Evolutionary conservation across 371 early-diverging fungal genomes (phyloP).

Genomic region (Syncephalis plumigaleata): DNA sequence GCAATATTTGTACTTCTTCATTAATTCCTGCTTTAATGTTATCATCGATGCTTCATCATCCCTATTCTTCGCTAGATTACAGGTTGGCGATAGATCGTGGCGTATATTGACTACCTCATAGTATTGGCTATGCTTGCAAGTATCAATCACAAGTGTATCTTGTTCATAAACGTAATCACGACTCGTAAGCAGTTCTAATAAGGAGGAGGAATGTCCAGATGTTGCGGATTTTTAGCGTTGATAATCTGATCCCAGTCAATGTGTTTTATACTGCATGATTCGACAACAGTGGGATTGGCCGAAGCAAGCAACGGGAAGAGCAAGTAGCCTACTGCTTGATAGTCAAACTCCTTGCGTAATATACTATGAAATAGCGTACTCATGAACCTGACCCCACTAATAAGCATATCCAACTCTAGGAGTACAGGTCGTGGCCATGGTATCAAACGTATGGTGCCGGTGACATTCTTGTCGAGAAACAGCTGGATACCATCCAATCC

Average conservation of each 20-base stretch:
- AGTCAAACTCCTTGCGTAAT: constrained; percentile 25
- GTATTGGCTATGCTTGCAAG: constrained; percentile 26
- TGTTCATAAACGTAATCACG: constrained; percentile 5
- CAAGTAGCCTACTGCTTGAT: constrained; percentile 31
- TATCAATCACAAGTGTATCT: constrained; percentile 29
- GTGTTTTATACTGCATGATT: constrained; percentile 3
- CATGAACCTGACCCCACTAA: constrained; percentile 24
- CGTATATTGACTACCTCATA: constrained; percentile 31
- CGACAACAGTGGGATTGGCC: constrained; percentile 3
- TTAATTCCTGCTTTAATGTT: constrained; percentile 30
- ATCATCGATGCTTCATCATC: constrained; percentile 19
- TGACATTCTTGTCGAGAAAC: constrained; percentile 18
- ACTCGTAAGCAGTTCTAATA: constrained; percentile 2
- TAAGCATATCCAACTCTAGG: too few relatives aligned
- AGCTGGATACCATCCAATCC: constrained; percentile 17
- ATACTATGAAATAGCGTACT: constrained; percentile 23
- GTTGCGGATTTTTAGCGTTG: too few relatives aligned
- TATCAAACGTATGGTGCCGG: constrained; percentile 5
- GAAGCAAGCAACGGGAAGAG: constrained; percentile 23
- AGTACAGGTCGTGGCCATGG: not conserved
- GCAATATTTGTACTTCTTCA: constrained; percentile 12
- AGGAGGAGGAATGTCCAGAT: too few relatives aligned
- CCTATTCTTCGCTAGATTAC: constrained; percentile 10
- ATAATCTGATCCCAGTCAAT: constrained; percentile 43
- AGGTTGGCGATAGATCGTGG: constrained; percentile 17